phyloP scores from a whole-genome alignment of 108 stramenopile species.

The Cyclostephanos tholiformis region DNA sequence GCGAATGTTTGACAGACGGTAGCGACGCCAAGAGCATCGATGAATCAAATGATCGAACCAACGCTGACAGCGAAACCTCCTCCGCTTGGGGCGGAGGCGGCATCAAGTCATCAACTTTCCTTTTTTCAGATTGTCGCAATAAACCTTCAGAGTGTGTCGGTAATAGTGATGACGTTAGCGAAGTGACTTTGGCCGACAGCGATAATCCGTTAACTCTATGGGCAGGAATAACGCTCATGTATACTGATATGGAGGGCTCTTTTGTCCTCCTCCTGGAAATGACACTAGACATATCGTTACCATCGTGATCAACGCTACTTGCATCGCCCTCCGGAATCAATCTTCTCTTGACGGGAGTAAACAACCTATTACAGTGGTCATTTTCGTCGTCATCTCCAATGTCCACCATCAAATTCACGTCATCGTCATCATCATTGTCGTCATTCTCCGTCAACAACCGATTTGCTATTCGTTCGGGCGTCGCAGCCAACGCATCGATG shows the following conservation, averaged over 20 bases:
- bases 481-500: not conserved
- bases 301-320: not conserved
- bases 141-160: no score
- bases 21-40: no score
- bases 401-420: not conserved
- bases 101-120: no score
- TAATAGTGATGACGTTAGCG: no score
- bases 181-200: no score
- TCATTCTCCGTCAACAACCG: not conserved
- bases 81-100: no score
- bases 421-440: not conserved
- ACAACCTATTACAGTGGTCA: no score
- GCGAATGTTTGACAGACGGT: no score
- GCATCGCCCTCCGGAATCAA: not conserved
- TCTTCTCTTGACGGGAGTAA: not conserved
- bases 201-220: no score
- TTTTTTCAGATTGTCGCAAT: no score
- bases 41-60: no score
- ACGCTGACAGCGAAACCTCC: no score
- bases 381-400: not conserved
- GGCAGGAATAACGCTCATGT: not conserved
- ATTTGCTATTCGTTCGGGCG: conserved; percentile 1
- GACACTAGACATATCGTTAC: not conserved
- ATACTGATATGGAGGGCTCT: not conserved
- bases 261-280: not conserved